phyloP scores from a whole-genome alignment of 192 early-diverging fungal species.

The Rhizophagus clarus region DNA sequence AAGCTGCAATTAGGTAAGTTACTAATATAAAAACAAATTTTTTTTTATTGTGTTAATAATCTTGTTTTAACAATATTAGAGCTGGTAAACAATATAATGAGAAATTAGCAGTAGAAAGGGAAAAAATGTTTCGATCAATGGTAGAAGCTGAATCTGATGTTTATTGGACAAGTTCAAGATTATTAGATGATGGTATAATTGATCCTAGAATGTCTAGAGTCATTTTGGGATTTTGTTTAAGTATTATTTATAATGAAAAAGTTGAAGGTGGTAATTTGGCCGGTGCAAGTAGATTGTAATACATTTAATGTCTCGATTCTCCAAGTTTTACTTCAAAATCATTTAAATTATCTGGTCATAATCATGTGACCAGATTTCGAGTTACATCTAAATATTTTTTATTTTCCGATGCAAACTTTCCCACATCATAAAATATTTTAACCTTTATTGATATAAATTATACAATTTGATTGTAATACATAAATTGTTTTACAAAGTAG shows the following conservation, averaged over 20 bases:
- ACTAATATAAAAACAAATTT: not conserved
- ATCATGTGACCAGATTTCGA: no score
- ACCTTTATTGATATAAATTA: no score
- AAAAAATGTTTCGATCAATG: slow-evolving; percentile 49
- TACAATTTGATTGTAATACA: no score
- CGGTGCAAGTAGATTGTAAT: slow-evolving; percentile 65
- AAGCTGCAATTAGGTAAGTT: slow-evolving; percentile 56
- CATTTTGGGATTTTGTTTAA: slow-evolving; percentile 60
- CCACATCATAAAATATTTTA: no score
- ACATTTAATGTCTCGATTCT: no score
- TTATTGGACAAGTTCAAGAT: slow-evolving; percentile 60
- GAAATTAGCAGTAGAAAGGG: slow-evolving; percentile 47
- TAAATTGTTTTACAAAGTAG: no score
- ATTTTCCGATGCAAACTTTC: no score
- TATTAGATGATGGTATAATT: slow-evolving; percentile 66
- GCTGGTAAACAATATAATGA: slow-evolving; percentile 55
- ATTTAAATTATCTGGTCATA: no score
- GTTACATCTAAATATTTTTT: no score
- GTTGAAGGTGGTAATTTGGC: slow-evolving; percentile 63
- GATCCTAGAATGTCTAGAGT: slow-evolving; percentile 63
- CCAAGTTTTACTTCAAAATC: no score
- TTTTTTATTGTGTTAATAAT: not conserved
- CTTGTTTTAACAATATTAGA: slow-evolving; percentile 33
- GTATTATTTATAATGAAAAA: slow-evolving; percentile 55
- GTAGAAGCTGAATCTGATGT: slow-evolving; percentile 63